A percentile compares a stretch with the other conserved stretches of the same genome.
phyloP scores from a whole-genome alignment of 768 basidiomycete genomes.

The Kondoa malvinella region DNA sequence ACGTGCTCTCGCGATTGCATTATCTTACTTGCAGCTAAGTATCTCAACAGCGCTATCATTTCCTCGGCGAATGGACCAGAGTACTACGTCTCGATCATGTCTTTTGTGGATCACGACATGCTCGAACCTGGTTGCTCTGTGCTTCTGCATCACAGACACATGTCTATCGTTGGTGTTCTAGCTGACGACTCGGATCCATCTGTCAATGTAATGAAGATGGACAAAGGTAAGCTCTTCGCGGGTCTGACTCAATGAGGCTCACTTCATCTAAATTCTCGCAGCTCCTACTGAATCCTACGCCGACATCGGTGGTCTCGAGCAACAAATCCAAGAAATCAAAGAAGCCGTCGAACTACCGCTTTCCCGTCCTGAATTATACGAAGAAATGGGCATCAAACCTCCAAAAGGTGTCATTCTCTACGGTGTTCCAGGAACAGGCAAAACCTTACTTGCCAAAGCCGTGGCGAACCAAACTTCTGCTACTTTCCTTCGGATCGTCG shows the following conservation, averaged over 20 bases:
- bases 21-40: not conserved
- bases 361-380: conserved; percentile 94
- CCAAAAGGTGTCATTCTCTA: conserved; percentile 99
- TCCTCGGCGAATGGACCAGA: conserved; percentile 87
- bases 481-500: conserved; percentile 91
- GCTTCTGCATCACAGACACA: conserved; percentile 85
- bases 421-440: conserved; percentile 94
- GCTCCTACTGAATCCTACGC: conserved; percentile 94
- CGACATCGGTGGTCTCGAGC: conserved; percentile 84
- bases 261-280: not conserved
- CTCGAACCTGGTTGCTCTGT: conserved; percentile 93
- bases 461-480: conserved; percentile 97
- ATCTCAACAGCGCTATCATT: conserved; percentile 52
- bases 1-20: conserved; percentile 5
- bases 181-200: conserved; percentile 89
- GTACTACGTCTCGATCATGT: conserved; percentile 93
- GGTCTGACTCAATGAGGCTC: not conserved
- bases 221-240: conserved; percentile 9
- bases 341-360: conserved; percentile 96
- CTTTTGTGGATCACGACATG: conserved; percentile 92
- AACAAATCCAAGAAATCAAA: conserved; percentile 98
- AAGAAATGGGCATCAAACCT: conserved; percentile 99
- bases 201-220: conserved; percentile 82
- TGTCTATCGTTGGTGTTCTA: conserved; percentile 83
- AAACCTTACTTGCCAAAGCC: conserved; percentile 91